Evolutionary conservation across 2,329 filamentous ascomycete species (phyloP), one percentile per base, ranked within the genome.

Genomic region (Ophiostoma sp.): DNA sequence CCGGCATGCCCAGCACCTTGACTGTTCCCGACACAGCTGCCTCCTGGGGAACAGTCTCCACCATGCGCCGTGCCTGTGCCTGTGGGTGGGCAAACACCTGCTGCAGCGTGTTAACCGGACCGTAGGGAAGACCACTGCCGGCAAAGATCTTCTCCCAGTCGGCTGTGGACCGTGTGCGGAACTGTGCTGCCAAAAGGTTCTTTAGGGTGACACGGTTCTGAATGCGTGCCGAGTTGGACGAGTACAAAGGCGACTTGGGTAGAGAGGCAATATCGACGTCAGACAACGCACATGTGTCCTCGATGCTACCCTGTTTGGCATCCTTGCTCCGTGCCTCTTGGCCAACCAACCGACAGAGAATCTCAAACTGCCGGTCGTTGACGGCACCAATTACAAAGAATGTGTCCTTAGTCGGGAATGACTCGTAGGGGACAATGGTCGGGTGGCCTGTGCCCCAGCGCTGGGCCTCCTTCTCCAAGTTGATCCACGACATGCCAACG

Each of bases 401-500:
- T 1, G 69, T 39, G 36, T 70, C 69, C 39, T 28, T 28, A 3
- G 69, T 70, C 0, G 52, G 52, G 15, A 70, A 70, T 15, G 52
- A 17, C 15, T 48, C 52, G 22, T 70, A 70, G 4, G 69, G 69
- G 3, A 70, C 69, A 15, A 70, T 45, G 2, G 52, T 70, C 22
- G 69, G 69, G 36, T 70, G 69, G 4, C n/a, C 71, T 2, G 33
- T 63, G 33, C 59, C 59, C 59, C 59, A 63, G 3, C 59, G 33
- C 33, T 42, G 33, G 1, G 74, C 74, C 45, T 75, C 74, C 25
- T 72, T 55, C 7, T 72, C 74, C 15, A 71, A 63, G 69, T 75
- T 75, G 17, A 73, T 70, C 74, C 74, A 73, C 11, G 72, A 55
- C 31, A 75, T 69, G 22, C 61, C 72, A 9, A 75, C 74, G 48